phyloP scores from a whole-genome alignment of 2,329 filamentous ascomycete genomes.

The Metarhizium guizhouense region DNA sequence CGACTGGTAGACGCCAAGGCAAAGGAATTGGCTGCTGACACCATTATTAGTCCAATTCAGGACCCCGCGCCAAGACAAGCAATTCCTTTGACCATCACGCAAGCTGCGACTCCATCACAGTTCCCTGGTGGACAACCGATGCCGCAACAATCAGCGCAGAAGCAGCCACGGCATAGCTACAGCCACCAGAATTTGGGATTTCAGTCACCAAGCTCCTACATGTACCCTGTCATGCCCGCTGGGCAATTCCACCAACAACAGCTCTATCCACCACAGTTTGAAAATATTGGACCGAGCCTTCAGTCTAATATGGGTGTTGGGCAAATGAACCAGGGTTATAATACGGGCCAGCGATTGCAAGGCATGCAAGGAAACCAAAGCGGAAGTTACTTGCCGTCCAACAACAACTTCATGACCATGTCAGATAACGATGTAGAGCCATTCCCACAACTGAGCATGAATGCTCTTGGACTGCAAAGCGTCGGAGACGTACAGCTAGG shows the following conservation, averaged over 20 bases:
- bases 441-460: conserved; percentile 18
- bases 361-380: conserved; percentile 14
- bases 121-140: conserved; percentile 9
- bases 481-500: conserved; percentile 14
- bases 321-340: conserved; percentile 17
- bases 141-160: conserved; percentile 13
- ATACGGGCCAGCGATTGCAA: conserved; percentile 14
- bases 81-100: conserved; percentile 14
- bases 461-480: conserved; percentile 23
- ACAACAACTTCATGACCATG: conserved; percentile 16
- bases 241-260: conserved; percentile 16
- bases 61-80: conserved; percentile 37
- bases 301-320: conserved; percentile 17
- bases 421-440: conserved; percentile 19
- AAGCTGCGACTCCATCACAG: conserved; percentile 13
- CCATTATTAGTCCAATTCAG: conserved; percentile 59
- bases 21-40: conserved; percentile 47
- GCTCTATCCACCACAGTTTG: conserved; percentile 19
- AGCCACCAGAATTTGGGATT: conserved; percentile 8
- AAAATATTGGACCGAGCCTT: conserved; percentile 17
- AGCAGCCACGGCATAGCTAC: conserved; percentile 8
- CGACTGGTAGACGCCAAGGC: conserved; percentile 40
- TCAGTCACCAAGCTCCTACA: conserved; percentile 12
- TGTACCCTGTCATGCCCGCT: conserved; percentile 18
- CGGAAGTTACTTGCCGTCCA: conserved; percentile 14